Conservation (phyloP, 306 rosid genomes). For the Acmispon strigosus region DNA sequence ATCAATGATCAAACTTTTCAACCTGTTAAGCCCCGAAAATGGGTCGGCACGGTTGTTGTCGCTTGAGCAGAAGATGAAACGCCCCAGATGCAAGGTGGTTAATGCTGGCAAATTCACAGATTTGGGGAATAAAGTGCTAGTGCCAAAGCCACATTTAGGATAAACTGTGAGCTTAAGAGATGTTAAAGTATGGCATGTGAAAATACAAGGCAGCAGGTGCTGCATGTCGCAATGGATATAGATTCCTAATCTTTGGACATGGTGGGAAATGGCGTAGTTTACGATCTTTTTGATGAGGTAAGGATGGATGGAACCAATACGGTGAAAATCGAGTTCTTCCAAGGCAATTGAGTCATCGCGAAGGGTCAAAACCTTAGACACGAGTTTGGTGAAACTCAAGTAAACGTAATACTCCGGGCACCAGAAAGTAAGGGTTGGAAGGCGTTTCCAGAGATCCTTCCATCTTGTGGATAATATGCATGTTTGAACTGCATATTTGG, state of each 20-base stretch:
- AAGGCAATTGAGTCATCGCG: background rate
- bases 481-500: background rate
- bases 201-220: background rate
- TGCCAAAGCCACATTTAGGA: fast-evolving
- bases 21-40: background rate
- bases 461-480: background rate
- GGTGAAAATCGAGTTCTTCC: background rate
- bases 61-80: background rate
- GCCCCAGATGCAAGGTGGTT: background rate
- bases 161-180: constrained; percentile 5
- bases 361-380: background rate
- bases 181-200: background rate
- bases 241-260: background rate
- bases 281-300: background rate
- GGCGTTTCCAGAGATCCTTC: background rate
- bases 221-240: background rate
- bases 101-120: background rate
- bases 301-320: background rate
- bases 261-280: background rate
- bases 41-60: background rate
- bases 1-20: background rate
- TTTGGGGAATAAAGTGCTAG: background rate
- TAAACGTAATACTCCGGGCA: background rate
- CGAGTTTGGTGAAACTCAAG: background rate
- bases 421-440: background rate